A percentile compares a stretch with the other conserved stretches of the same genome.
These are phyloP conservation scores for Trichocladium uniseriatum DNA, from an alignment of 495 filamentous ascomycete genomes.

Conservation along the genomic window DNA sequence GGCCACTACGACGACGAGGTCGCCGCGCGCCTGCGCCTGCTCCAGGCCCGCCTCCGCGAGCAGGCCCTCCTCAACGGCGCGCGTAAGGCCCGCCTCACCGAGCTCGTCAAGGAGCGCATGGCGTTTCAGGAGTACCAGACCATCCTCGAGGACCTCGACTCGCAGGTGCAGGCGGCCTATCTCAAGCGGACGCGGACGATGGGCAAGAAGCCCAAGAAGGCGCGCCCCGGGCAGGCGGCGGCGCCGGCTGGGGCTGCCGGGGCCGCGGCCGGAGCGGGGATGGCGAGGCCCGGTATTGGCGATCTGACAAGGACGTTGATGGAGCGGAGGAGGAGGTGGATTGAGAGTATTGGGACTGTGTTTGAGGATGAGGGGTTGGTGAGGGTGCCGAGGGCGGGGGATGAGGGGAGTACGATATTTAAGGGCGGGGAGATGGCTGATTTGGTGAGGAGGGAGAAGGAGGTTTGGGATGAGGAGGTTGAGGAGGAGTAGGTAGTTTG, in stretches of 20 bases:
- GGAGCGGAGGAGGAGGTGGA: conserved; percentile 81
- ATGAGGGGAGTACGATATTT: conserved; percentile 52
- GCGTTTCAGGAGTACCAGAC: conserved; percentile 92
- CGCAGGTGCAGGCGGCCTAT: conserved; percentile 90
- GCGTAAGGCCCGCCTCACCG: conserved; percentile 72
- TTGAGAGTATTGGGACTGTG: conserved; percentile 74
- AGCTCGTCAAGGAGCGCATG: conserved; percentile 82
- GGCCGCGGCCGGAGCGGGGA: conserved; percentile 40
- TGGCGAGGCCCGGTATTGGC: conserved; percentile 74
- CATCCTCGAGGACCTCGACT: conserved; percentile 93
- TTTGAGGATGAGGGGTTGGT: conserved; percentile 59
- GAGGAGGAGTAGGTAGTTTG: conserved; percentile 31
- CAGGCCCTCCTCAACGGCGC: conserved; percentile 80
- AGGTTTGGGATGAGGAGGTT: conserved; percentile 65
- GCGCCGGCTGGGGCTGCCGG: conserved; percentile 47
- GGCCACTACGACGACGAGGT: conserved; percentile 91
- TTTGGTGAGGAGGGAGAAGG: conserved; percentile 57
- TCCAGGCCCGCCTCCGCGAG: conserved; percentile 74
- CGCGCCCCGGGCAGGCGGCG: conserved; percentile 64
- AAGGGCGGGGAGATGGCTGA: conserved; percentile 42
- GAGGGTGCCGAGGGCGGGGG: conserved; percentile 37
- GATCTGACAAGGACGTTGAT: conserved; percentile 83
- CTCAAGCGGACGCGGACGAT: conserved; percentile 92
- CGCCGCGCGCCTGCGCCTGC: conserved; percentile 72
- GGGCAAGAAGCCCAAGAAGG: conserved; percentile 87